phyloP scores from a whole-genome alignment of 495 filamentous ascomycete species.

The Neurospora sp. region DNA sequence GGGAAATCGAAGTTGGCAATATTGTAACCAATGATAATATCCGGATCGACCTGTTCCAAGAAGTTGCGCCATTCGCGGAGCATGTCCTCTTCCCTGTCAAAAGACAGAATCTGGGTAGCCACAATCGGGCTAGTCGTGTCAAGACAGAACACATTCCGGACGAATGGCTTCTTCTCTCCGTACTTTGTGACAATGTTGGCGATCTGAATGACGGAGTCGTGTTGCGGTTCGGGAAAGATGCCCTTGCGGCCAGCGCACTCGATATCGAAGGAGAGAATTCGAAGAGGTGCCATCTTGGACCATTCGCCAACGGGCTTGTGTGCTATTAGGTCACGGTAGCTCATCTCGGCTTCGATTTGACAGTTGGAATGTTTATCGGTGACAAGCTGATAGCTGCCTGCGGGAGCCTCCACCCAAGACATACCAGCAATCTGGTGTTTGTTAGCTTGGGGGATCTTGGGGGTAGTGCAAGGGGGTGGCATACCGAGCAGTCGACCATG shows the following conservation, averaged over 20 bases:
- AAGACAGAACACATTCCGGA: slow-evolving; percentile 91
- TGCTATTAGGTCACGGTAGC: slow-evolving; percentile 74
- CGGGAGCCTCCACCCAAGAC: slow-evolving; percentile 90
- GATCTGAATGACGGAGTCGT: slow-evolving; percentile 96
- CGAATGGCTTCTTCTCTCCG: slow-evolving; percentile 90
- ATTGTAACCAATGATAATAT: slow-evolving; percentile 98
- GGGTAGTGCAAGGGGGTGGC: slow-evolving; percentile 1
- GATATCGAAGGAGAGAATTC: slow-evolving; percentile 94
- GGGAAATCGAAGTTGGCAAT: slow-evolving; percentile 99
- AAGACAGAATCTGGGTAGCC: slow-evolving; percentile 86
- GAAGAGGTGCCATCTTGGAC: slow-evolving; percentile 95
- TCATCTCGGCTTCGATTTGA: slow-evolving; percentile 82
- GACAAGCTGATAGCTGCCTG: slow-evolving; percentile 61
- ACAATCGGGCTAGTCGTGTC: slow-evolving; percentile 87
- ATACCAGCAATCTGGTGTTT: slow-evolving; percentile 65
- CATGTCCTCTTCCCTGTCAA: slow-evolving; percentile 72
- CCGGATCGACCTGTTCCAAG: slow-evolving; percentile 82
- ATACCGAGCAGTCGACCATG: slow-evolving; percentile 87
- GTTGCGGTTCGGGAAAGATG: slow-evolving; percentile 84
- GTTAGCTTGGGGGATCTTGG: slow-evolving; percentile 10
- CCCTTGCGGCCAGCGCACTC: slow-evolving; percentile 97
- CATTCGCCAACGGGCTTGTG: slow-evolving; percentile 90
- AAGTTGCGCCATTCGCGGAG: slow-evolving; percentile 83
- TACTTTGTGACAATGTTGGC: slow-evolving; percentile 95
- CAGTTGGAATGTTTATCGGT: slow-evolving; percentile 72